These are phyloP conservation scores for Brassica napus DNA, from an alignment of 345 rosid species.

Conservation along the genomic window Da-Ae NC_063452.1:26792001-26792500, in stretches of 20 bases:
- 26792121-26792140: neutral
- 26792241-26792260: constrained; percentile 52
- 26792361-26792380: constrained; percentile 12
- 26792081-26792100: neutral
- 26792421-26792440: constrained; percentile 64
- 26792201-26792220: constrained; percentile 77
- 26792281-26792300: constrained; percentile 84
- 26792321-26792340: neutral
- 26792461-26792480: constrained; percentile 95
- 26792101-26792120: neutral
- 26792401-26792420: constrained; percentile 68
- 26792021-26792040: constrained; percentile 93
- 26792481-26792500: constrained; percentile 79
- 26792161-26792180: constrained; percentile 80
- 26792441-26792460: constrained; percentile 85
- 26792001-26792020: constrained; percentile 99
- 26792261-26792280: constrained; percentile 76
- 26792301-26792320: constrained; percentile 29
- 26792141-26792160: constrained; percentile 54
- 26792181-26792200: constrained; percentile 84
- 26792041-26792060: constrained; percentile 83
- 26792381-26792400: constrained; percentile 87
- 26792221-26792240: constrained; percentile 47
- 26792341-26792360: neutral
- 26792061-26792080: constrained; percentile 51